Evolutionary conservation across 108 stramenopile species (phyloP), one percentile per base, ranked within the genome.

Genomic region (Nitzschia inconspicua): DNA sequence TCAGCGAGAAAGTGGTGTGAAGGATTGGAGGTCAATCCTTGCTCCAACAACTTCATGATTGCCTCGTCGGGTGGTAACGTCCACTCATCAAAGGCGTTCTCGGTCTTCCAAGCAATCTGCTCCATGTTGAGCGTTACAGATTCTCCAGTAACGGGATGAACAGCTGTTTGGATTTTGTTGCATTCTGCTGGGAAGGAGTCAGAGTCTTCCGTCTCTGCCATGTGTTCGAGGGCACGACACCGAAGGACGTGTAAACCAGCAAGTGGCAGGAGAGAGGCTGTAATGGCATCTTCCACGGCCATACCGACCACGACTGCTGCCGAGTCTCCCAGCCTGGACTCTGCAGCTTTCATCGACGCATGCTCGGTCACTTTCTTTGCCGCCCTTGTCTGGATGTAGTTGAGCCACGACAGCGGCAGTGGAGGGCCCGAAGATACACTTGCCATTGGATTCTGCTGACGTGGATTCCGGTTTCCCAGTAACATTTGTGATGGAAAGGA

Each of bases 11-110:
- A 44, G 5, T 31, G 47, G 23, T 28, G 28, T 0, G 46, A 44
- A 23, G 27, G 19, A 8, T 47, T 50, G 23, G 58, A 47, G 16
- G 60, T 35, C 42, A 62, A 26, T 20, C 51, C 60, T 37, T 75
- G 60, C 23, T 55, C 53, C 31, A 37, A 20, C 14, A 78, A 22
- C 19, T 62, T 54, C 49, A 72, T 14, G 7, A 80, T 52, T 11
- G 79, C 79, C 60, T 86, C 85, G 31, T 65, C 66, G 9, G 79
- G 74, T 26, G 85, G 81, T 18, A 86, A 47, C 10, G 81, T 83
- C 81, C 79, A 80, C 27, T 74, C 77, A 19, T 53, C 55, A 43
- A 64, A 70, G 5, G 66, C 2, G 18, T 35, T 37, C 28, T 63
- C 49, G 9, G 30, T 36, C 25, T 27, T 56, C 49, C 26, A 57